These are phyloP conservation scores for Pichia eremophila DNA, from an alignment of 805 yeast species.

Conservation along the genomic window DNA sequence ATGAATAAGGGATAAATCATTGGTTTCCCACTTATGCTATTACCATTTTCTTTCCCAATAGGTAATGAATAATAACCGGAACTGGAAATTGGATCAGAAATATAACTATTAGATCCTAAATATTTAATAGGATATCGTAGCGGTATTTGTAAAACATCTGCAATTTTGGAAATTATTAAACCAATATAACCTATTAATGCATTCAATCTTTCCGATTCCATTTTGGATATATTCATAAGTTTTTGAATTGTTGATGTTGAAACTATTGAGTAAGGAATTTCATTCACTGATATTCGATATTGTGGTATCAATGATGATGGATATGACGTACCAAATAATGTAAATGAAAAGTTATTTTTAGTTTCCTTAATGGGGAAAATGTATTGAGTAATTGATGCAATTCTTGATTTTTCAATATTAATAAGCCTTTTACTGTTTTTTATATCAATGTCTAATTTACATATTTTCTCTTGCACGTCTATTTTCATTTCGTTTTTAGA, in stretches of 20 bases:
- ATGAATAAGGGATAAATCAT: constrained; percentile 41
- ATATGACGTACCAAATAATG: constrained; percentile 25
- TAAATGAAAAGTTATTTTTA: constrained; percentile 19
- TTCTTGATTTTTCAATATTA: constrained; percentile 18
- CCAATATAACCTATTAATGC: constrained; percentile 42
- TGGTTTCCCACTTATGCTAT: constrained; percentile 21
- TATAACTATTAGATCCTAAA: constrained; percentile 39
- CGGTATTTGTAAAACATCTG: constrained; percentile 34
- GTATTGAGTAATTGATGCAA: constrained; percentile 14
- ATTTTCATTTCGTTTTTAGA: neutral
- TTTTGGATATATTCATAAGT: constrained; percentile 17
- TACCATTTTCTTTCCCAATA: neutral
- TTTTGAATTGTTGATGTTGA: constrained; percentile 6
- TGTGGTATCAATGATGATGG: constrained; percentile 13
- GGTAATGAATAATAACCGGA: neutral
- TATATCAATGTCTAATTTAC: neutral
- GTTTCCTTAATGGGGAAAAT: constrained; percentile 27
- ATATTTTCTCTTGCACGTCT: neutral
- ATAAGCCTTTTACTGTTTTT: constrained; percentile 8
- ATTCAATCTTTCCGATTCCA: constrained; percentile 32
- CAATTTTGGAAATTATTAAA: constrained; percentile 31
- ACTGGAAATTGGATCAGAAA: constrained; percentile 38
- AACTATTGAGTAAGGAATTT: neutral
- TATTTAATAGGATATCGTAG: constrained; percentile 41
- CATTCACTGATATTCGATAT: neutral